These are phyloP conservation scores for Tetrapisispora pingtungensis DNA, from an alignment of 805 yeast genomes.

Conservation along the genomic window DNA sequence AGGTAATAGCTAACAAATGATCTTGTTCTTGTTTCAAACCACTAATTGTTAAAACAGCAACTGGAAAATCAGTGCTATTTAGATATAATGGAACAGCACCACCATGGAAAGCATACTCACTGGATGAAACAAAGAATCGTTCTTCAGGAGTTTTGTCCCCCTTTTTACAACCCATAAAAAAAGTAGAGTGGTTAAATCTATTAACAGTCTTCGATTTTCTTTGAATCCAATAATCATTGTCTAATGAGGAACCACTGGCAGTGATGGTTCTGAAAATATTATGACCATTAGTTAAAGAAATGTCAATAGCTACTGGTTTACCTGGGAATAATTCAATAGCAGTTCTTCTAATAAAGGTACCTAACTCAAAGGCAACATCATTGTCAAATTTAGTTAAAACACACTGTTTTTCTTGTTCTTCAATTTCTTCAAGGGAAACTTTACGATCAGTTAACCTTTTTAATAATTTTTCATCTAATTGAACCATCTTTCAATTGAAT, in stretches of 20 bases:
- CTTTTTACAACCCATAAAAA: constrained; percentile 37
- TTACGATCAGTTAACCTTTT: constrained; percentile 3
- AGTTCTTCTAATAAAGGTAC: constrained; percentile 31
- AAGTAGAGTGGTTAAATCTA: constrained; percentile 41
- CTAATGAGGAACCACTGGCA: constrained; percentile 32
- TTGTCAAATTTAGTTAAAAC: constrained; percentile 17
- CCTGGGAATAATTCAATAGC: constrained; percentile 26
- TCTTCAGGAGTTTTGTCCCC: constrained; percentile 31
- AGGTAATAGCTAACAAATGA: constrained; percentile 35
- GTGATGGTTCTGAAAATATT: constrained; percentile 36
- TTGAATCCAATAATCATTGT: constrained; percentile 45
- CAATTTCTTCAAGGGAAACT: constrained; percentile 10
- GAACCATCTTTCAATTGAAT: too few relatives aligned
- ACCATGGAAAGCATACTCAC: constrained; percentile 44
- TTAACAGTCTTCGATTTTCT: constrained; percentile 41
- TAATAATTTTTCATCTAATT: constrained; percentile 5
- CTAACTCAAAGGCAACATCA: constrained; percentile 39
- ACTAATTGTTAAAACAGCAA: constrained; percentile 44
- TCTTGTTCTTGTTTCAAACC: constrained; percentile 49
- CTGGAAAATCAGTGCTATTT: constrained; percentile 24
- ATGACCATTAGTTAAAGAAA: constrained; percentile 37
- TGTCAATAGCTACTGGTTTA: constrained; percentile 38
- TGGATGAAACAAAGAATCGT: constrained; percentile 32
- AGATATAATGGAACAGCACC: constrained; percentile 45
- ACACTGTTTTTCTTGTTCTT: constrained; percentile 8